A percentile compares a stretch with the other conserved stretches of the same genome.
These are phyloP conservation scores for Gossypium rotundifolium DNA, from an alignment of 345 rosid species.

Conservation along the genomic window DNA sequence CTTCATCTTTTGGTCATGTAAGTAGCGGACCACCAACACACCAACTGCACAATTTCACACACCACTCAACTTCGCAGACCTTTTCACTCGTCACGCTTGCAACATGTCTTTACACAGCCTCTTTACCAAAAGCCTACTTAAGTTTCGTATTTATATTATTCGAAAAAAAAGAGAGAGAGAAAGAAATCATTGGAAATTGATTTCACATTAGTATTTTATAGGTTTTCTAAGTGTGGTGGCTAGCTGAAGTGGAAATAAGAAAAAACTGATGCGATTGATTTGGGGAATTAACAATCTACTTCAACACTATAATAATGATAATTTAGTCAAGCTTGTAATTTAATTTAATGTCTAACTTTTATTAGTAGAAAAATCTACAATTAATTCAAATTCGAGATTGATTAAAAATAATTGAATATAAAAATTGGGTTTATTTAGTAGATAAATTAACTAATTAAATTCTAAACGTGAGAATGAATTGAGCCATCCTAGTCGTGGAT, in stretches of 20 bases:
- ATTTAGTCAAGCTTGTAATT: neutral
- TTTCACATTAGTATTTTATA: neutral
- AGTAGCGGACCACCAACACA: slow-evolving; percentile 50
- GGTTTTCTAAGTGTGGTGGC: neutral
- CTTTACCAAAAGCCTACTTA: slow-evolving; percentile 32
- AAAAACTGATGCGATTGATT: neutral
- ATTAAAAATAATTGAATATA: too few species aligned
- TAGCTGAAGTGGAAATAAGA: neutral
- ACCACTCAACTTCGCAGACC: slow-evolving; percentile 32
- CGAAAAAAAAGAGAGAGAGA: neutral
- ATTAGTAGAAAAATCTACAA: neutral
- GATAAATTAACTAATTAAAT: neutral
- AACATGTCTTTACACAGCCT: slow-evolving; percentile 17
- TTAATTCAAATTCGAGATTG: neutral
- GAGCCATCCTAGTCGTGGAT: neutral
- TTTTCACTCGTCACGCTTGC: slow-evolving; percentile 39
- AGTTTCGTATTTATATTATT: slow-evolving; percentile 14
- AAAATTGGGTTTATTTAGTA: too few species aligned
- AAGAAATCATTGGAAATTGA: slow-evolving; percentile 41
- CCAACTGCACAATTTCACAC: slow-evolving; percentile 38
- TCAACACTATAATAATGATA: too few species aligned
- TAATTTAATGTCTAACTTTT: too few species aligned
- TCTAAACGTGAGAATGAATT: neutral
- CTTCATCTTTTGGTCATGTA: slow-evolving; percentile 11
- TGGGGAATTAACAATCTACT: neutral